Evolutionary conservation across 2,329 filamentous ascomycete genomes (phyloP), one percentile per base, ranked within the genome.

Genomic region (Verticillium tricorpus): DNA sequence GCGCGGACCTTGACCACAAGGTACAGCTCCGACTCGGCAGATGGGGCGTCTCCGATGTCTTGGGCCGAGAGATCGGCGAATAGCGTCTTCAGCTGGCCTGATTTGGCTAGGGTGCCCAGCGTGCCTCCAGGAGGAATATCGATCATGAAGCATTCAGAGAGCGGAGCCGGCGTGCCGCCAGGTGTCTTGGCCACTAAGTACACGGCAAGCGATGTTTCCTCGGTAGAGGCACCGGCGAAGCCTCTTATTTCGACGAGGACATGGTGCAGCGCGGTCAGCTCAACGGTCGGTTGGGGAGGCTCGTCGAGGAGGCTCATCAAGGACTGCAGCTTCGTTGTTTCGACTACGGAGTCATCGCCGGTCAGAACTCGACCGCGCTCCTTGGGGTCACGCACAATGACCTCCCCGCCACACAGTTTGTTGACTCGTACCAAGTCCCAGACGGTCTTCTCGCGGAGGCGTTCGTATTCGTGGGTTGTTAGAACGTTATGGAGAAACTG

Each of bases 351-450:
- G 75, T 99, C 95, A 60, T 97, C 90, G 14, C 91, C 92, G 0
- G 93, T 97, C 69, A 99, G 77, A 32, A 98, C 88, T 56, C 93
- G 87, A 9, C 95, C 95, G 34, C 90, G 85, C 71, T 93, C 88
- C 22, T 83, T 84, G 2, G 95, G 92, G 74, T 96, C 95, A 34
- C 95, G 88, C 63, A 99, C 95, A 72, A 99, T 97, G 57, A 99
- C 90, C 72, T 98, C 93, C 58, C 92, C 92, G 64, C 89, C 92
- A 60, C 97, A 89, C 70, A 98, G 85, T 77, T 97, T 98, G 78
- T 99, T 99, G 55, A 94, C 94, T 54, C 85, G 87, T 2, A 98
- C 94, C 58, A 99, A 80, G 70, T 97, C 92, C 95, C 96, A 99
- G 0, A 99, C 93, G 0, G 93, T 96, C 73, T 90, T 89, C 73